Percentiles rank a stretch among this genome's conserved stretches.
Conservation (phyloP, 1,139 yeast species). For the Scheffersomyces illinoinensis region DNA sequence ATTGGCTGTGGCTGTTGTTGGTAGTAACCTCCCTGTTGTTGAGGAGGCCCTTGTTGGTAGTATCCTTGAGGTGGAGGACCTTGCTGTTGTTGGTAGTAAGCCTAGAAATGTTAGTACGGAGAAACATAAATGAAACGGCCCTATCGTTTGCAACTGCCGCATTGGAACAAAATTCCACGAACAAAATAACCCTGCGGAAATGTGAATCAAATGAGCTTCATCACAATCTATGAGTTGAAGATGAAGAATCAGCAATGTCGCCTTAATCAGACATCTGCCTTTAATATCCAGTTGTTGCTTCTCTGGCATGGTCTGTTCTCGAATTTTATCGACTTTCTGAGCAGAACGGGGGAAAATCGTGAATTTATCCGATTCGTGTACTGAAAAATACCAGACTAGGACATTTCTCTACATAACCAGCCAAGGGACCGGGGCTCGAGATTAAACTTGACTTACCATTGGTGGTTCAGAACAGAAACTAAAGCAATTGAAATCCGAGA, state of each 20-base stretch:
- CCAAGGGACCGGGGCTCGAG: neutral
- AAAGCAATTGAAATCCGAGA: neutral
- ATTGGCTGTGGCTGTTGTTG: conserved; percentile 42
- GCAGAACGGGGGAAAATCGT: neutral
- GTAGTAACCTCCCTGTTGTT: conserved; percentile 18
- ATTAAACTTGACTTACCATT: neutral
- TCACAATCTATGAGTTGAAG: neutral
- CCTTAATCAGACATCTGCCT: neutral
- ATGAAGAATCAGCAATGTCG: neutral
- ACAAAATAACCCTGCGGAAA: neutral
- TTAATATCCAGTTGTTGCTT: neutral
- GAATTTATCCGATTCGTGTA: no score
- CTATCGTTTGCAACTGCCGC: neutral
- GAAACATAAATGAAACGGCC: neutral
- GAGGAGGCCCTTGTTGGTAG: conserved; percentile 36
- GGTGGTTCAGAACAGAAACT: neutral
- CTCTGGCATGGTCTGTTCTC: neutral
- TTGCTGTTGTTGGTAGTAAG: conserved; percentile 8
- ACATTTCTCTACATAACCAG: neutral
- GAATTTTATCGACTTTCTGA: no score
- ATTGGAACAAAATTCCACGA: neutral
- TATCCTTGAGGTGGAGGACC: conserved; percentile 28
- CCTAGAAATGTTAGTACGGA: neutral
- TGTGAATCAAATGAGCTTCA: neutral
- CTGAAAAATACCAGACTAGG: neutral